These are phyloP conservation scores for Populus ilicifolia DNA, from an alignment of 345 rosid species.

Conservation along the genomic window DNA sequence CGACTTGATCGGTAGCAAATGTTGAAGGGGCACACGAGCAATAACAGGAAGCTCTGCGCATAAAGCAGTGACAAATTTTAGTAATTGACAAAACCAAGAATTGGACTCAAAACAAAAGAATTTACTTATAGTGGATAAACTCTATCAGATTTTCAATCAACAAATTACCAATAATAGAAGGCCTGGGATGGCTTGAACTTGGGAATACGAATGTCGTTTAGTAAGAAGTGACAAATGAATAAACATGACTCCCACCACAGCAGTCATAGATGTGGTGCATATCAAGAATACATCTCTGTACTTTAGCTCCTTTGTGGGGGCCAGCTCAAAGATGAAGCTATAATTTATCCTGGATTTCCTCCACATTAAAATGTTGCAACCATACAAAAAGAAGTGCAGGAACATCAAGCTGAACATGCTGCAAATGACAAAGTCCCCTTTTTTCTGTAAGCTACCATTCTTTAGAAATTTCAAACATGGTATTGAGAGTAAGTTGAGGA, in stretches of 20 bases:
- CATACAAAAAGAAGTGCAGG: conserved; percentile 82
- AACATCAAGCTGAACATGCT: conserved; percentile 91
- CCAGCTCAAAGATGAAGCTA: conserved; percentile 85
- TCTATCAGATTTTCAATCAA: neutral
- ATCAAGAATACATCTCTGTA: conserved; percentile 86
- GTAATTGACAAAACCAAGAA: neutral
- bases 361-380: conserved; percentile 96
- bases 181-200: conserved; percentile 89
- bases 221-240: conserved; percentile 67
- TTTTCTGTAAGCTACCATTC: conserved; percentile 1
- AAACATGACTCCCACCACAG: conserved; percentile 73
- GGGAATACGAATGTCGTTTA: conserved; percentile 66
- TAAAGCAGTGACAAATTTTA: neutral
- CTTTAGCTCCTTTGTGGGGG: conserved; percentile 80
- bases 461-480: neutral
- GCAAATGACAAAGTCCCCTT: conserved; percentile 31
- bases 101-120: neutral
- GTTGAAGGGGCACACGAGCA: conserved; percentile 77
- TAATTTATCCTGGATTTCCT: conserved; percentile 84
- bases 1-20: conserved; percentile 76
- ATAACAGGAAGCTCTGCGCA: conserved; percentile 50
- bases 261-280: conserved; percentile 70
- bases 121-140: neutral
- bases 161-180: conserved; percentile 62
- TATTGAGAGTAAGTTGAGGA: neutral